A percentile compares a stretch with the other conserved stretches of the same genome.
Conservation (phyloP, 768 basidiomycete genomes). For the Mycena galopus region DNA sequence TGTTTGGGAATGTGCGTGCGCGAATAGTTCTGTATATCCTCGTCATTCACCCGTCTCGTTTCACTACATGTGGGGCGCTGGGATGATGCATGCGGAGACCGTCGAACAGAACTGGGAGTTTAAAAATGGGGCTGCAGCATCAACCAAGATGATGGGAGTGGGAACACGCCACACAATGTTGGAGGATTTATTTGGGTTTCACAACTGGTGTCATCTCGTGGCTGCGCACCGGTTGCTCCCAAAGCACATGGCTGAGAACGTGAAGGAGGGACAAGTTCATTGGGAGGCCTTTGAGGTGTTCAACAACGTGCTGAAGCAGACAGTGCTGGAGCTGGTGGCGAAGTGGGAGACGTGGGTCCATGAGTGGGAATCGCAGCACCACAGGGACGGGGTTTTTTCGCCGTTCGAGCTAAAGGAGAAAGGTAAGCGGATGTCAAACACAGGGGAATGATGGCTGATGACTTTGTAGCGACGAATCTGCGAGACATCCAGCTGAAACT, state of each 20-base stretch:
- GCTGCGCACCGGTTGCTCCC: neutral
- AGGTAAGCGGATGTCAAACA: too few relatives aligned
- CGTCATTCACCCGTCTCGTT: neutral
- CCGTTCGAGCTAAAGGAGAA: too few relatives aligned
- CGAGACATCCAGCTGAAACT: neutral
- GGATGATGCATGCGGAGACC: neutral
- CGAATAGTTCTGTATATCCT: too few relatives aligned
- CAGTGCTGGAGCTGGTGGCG: neutral
- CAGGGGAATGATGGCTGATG: too few relatives aligned
- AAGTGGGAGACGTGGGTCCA: neutral
- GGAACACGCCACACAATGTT: neutral
- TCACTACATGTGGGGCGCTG: slow-evolving; percentile 5
- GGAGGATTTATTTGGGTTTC: neutral
- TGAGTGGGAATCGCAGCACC: neutral
- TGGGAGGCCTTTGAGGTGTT: neutral
- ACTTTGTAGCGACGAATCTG: neutral
- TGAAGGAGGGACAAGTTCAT: too few relatives aligned
- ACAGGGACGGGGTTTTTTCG: neutral
- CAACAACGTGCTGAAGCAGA: neutral
- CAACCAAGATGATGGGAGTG: neutral
- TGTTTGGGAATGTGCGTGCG: too few relatives aligned
- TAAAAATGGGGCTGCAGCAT: neutral
- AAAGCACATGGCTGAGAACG: neutral
- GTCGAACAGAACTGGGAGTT: too few relatives aligned
- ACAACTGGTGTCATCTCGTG: neutral